These are phyloP conservation scores for Henckelia pumila DNA, from an alignment of 257 asterid species.

Conservation along the genomic window DNA sequence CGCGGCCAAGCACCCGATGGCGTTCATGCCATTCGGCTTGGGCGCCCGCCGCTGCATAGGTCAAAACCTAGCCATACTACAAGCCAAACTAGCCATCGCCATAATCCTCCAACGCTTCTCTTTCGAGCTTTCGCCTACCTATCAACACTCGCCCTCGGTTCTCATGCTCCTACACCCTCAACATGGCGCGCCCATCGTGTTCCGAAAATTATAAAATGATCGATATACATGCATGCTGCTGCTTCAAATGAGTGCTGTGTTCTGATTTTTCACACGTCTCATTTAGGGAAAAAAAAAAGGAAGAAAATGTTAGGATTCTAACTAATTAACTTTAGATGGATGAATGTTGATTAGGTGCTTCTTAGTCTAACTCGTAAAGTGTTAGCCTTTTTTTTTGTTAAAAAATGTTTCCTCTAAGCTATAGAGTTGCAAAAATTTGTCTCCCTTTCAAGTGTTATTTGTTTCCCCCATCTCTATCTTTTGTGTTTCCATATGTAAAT, in stretches of 20 bases:
- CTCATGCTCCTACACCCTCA: conserved; percentile 71
- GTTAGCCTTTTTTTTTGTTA: background rate
- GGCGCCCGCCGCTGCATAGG: conserved; percentile 89
- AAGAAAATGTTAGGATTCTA: conserved; percentile 25
- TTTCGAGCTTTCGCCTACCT: conserved; percentile 60
- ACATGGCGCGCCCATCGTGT: conserved; percentile 80
- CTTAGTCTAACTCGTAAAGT: background rate
- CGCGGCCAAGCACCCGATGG: conserved; percentile 73
- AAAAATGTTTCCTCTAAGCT: background rate
- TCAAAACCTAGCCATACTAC: conserved; percentile 75
- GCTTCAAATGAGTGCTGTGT: background rate
- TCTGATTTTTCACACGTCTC: conserved; percentile 3
- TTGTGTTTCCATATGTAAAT: background rate
- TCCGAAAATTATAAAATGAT: conserved; percentile 63
- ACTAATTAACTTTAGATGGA: conserved; percentile 18
- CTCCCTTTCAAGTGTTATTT: background rate
- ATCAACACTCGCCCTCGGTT: conserved; percentile 71
- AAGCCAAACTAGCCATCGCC: conserved; percentile 68
- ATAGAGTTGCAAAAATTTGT: background rate
- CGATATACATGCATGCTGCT: too few relatives aligned
- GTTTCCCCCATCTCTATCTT: background rate
- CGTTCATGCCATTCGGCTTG: conserved; percentile 80
- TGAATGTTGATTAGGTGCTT: background rate
- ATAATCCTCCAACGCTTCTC: conserved; percentile 73
- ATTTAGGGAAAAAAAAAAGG: too few relatives aligned